A percentile compares a stretch with the other conserved stretches of the same genome.
Conservation (phyloP, 2,329 filamentous ascomycete species). For the Drechslerella coelobrocha region DNA sequence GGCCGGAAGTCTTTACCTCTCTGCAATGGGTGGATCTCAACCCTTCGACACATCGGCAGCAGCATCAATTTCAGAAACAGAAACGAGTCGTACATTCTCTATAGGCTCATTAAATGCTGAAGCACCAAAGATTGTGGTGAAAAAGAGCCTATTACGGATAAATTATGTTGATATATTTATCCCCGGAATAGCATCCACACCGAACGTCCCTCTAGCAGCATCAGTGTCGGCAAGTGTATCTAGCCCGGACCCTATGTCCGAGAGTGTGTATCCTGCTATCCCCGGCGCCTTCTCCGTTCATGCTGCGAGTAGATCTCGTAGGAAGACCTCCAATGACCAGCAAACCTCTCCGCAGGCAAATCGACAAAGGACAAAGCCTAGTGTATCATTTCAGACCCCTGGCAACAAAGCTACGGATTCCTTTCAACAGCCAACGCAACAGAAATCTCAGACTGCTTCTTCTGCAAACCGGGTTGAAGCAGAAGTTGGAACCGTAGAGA, state of each 20-base stretch:
- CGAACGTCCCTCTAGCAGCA: neutral
- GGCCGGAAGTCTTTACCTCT: constrained; percentile 78
- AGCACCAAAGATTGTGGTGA: constrained; percentile 52
- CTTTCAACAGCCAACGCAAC: neutral
- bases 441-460: neutral
- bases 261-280: constrained; percentile 64
- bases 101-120: neutral
- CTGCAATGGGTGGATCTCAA: constrained; percentile 52
- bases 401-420: neutral
- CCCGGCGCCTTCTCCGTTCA: constrained; percentile 69
- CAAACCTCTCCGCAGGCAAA: constrained; percentile 43
- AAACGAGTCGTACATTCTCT: neutral
- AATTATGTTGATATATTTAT: constrained; percentile 58
- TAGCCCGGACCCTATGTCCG: constrained; percentile 57
- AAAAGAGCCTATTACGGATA: constrained; percentile 57
- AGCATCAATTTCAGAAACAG: constrained; percentile 12
- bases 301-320: constrained; percentile 53
- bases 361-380: constrained; percentile 25
- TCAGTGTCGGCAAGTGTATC: neutral
- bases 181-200: constrained; percentile 46
- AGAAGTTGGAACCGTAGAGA: constrained; percentile 25
- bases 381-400: constrained; percentile 33
- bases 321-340: constrained; percentile 15
- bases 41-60: constrained; percentile 29
- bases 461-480: constrained; percentile 11